A percentile compares a stretch with the other conserved stretches of the same genome.
These are phyloP conservation scores for Rutstroemia sp. DNA, from an alignment of 2,329 filamentous ascomycete species.

Conservation along the genomic window DNA sequence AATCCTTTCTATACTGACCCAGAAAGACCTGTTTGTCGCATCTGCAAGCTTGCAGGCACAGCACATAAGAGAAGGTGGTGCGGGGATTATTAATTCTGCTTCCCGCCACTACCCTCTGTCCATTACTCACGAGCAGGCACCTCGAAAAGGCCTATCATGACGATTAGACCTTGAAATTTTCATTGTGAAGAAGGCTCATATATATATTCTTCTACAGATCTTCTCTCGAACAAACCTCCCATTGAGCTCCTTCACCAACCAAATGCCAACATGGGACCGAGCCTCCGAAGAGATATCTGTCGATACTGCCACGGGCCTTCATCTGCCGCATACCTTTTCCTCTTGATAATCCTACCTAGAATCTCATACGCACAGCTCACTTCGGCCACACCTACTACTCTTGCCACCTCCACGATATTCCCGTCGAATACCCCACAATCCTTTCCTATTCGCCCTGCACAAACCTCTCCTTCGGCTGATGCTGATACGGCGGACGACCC, in stretches of 20 bases:
- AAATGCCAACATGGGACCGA: not conserved
- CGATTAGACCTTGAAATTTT: not conserved
- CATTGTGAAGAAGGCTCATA: not conserved
- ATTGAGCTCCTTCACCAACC: too few relatives aligned
- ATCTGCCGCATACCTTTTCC: conserved; percentile 19
- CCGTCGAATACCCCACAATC: conserved; percentile 2
- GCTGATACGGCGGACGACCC: conserved; percentile 10
- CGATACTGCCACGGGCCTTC: conserved; percentile 13
- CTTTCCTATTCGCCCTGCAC: not conserved
- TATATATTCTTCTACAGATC: not conserved
- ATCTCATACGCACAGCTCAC: conserved; percentile 21
- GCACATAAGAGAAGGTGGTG: not conserved
- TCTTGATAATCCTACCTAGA: conserved; percentile 19
- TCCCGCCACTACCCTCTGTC: not conserved
- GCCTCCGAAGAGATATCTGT: conserved; percentile 8
- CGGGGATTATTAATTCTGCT: not conserved
- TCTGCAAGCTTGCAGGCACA: not conserved
- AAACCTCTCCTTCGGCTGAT: not conserved
- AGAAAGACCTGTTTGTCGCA: too few relatives aligned
- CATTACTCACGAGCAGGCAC: not conserved
- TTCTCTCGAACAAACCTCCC: too few relatives aligned
- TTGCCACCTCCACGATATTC: conserved; percentile 10
- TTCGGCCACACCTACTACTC: conserved; percentile 5
- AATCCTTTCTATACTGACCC: too few relatives aligned
- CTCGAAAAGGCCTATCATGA: not conserved